Base-by-base conservation (phyloP, 2,329 filamentous ascomycete species). In the Lojkania enalia region DNA sequence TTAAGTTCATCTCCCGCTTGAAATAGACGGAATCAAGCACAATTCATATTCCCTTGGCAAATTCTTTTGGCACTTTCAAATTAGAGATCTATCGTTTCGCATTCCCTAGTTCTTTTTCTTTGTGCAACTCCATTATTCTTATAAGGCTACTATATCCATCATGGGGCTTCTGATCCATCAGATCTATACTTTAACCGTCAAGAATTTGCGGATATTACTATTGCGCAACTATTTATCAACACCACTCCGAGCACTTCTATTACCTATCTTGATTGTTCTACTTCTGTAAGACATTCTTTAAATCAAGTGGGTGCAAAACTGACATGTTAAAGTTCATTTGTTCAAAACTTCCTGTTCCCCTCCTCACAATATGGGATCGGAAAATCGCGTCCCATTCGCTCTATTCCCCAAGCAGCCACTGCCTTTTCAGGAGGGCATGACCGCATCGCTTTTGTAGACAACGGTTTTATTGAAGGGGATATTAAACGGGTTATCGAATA, bases 281-380 rank as follows among this genome's bases (percentile, higher is more conserved):
- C 42, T 42, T 11, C 43, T 19, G 35, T 47, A 36, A 36, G 40
- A 27, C n/a, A 27, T n/a, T 14, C 13, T 5, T 20, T 11, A 6
- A 3, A 14, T 31, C 7, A 16, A 12, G 6, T 30, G 12, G 16
- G 5, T 21, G 12, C 13, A 6, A 6, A 14, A 31, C 21, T 31
- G 13, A 27, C 11, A 18, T 65, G n/a, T 52, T 61, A 60, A 47
- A 75, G 75, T 38, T 69, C 70, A 42, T 90, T 84, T 64, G 84
- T 87, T 5, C 83, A 86, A 51, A 89, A 89, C 62, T 79, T 95
- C 43, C 90, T 94, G 56, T 79, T 88, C 4, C 84, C 87, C 1
- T 84, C 86, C 1, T 84, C 86, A 0, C 71, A 76, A 1, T 94
- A 78, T 58, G 90, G 90, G 32, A 81, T 95, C 48, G 85, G 84